Percentiles rank a stretch among this genome's conserved stretches.
Conservation (phyloP, 108 stramenopile genomes). For the Schizochytrium sp. region DNA sequence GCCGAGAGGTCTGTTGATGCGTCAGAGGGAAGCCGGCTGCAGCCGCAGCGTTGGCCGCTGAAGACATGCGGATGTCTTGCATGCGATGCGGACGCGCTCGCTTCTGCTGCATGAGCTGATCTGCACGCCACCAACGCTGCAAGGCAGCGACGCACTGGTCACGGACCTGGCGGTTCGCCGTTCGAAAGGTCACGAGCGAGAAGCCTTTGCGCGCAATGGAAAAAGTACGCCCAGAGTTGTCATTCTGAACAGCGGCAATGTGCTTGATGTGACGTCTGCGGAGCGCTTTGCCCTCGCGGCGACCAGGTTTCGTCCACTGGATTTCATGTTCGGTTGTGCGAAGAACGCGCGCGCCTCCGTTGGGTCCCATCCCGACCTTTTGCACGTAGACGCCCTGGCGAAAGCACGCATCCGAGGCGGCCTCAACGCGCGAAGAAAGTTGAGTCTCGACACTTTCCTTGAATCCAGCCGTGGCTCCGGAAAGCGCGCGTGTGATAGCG, state of each 20-base stretch:
- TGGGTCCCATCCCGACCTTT: constrained; percentile 7
- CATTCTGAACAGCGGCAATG: not conserved
- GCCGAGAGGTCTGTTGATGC: too few species aligned
- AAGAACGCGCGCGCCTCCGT: not conserved
- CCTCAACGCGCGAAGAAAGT: not conserved
- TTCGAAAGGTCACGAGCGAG: not conserved
- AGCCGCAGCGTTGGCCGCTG: not conserved
- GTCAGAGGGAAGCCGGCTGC: too few species aligned
- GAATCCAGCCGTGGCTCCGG: not conserved
- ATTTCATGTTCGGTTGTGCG: not conserved
- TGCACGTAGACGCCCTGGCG: not conserved
- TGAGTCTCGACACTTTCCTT: not conserved
- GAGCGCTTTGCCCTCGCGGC: not conserved
- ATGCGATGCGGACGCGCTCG: not conserved
- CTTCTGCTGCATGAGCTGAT: not conserved
- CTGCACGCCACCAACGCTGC: not conserved
- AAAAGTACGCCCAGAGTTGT: not conserved
- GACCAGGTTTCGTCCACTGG: not conserved
- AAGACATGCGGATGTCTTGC: not conserved
- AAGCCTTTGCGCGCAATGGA: not conserved
- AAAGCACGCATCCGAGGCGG: not conserved
- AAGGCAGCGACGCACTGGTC: not conserved
- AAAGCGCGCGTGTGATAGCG: not conserved
- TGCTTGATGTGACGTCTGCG: not conserved
- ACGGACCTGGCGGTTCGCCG: not conserved